Conservation (phyloP, 176 grass and related monocot genomes). For the Cocos nucifera region DNA sequence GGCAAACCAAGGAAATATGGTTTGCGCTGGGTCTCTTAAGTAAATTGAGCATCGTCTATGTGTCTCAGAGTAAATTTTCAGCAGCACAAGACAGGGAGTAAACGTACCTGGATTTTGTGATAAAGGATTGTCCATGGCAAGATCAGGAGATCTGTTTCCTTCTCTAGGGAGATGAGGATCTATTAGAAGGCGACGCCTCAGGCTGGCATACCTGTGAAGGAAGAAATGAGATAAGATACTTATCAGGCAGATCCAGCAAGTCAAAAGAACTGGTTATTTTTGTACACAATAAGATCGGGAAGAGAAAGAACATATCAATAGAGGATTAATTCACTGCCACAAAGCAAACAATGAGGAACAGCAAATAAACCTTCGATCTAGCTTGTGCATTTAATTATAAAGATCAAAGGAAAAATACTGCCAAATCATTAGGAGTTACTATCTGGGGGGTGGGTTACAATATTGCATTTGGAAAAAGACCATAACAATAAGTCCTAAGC, state of each 20-base stretch:
- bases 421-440: too few relatives aligned
- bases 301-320: too few relatives aligned
- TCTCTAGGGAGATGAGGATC: constrained; percentile 69
- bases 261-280: constrained; percentile 5
- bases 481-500: not conserved
- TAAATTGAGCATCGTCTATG: too few relatives aligned
- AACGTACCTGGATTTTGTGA: constrained; percentile 89
- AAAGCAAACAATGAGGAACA: too few relatives aligned
- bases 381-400: too few relatives aligned
- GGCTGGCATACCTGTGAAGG: constrained; percentile 57
- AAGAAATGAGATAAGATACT: constrained; percentile 1
- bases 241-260: not conserved
- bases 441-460: not conserved
- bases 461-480: not conserved
- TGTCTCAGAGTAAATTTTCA: not conserved
- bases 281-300: too few relatives aligned
- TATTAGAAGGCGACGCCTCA: constrained; percentile 62
- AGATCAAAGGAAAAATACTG: too few relatives aligned
- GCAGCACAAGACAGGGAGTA: not conserved
- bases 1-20: too few relatives aligned
- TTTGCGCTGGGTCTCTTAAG: too few relatives aligned
- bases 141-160: constrained; percentile 43
- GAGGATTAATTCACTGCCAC: too few relatives aligned
- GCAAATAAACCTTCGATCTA: too few relatives aligned
- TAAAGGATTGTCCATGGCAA: constrained; percentile 75